Evolutionary conservation across 2,329 filamentous ascomycete genomes (phyloP), one percentile per base, ranked within the genome.

Genomic region (Fusarium compactum): DNA sequence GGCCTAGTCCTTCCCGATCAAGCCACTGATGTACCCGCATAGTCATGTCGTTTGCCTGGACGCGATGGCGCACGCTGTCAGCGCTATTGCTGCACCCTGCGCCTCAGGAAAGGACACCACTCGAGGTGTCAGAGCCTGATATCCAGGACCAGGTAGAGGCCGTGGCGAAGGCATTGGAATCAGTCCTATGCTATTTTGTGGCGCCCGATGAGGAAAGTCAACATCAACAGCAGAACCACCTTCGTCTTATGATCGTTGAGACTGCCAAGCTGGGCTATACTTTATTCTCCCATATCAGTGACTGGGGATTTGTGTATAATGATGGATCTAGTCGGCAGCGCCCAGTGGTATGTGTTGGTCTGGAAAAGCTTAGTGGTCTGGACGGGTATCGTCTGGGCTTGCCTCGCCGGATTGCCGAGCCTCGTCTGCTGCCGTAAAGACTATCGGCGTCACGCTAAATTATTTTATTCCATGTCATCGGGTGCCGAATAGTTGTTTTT

Each of bases 231-330:
- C 14, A 14, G 3, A 6, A 30, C n/a, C 79, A 83, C 40, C 74
- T 84, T 6, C 74, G 80, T 55, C 77, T 76, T 16, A 76, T 83
- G 15, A 78, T 83, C 22, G 58, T 77, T 8, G 81, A 83, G 70
- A 80, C 78, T 41, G 74, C 80, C 18, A 80, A 77, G 52, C 74
- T 84, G 29, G 83, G 82, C 11, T 83, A 83, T 59, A 56, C 80
- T n/a, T 53, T 84, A 4, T 73, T 84, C 34, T 84, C 82, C 6
- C 82, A 84, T 54, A 81, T 82, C 1, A 74, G 76, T 8, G 82
- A 83, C 40, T 82, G 79, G 74, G 62, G 63, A 6, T 79, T 82
- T 41, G 57, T 76, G 4, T 77, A 76, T 54, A 44, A 30, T 24
- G 32, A 60, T 6, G 15, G 5, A 18, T 30, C 38, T 40, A 22